Evolutionary conservation across 805 yeast species (phyloP), one percentile per base, ranked within the genome.

Genomic region (Teunomyces pallodes): DNA sequence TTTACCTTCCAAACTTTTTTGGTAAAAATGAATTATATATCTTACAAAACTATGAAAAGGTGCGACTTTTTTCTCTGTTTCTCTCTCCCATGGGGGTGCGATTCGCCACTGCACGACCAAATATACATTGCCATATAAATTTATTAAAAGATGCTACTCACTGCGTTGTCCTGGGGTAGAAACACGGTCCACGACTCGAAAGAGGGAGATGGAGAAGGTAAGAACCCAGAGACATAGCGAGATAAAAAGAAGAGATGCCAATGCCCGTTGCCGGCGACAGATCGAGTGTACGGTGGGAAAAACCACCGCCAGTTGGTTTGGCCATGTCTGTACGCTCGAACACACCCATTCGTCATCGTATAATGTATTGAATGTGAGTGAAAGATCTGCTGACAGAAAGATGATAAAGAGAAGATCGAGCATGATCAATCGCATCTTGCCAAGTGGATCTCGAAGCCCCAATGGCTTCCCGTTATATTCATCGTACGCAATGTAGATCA

Each of bases 381-480:
- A 83, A 46, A 92, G 67, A 62, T 90, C 91, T 1, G 97, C 97
- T 40, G 95, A 81, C 12, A 90, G 83, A 60, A 91, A 88, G 17
- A 92, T 90, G 53, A 94, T 89, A 65, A 94, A 90, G 29, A 92
- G 68, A 36, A 92, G 72, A 63, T 94, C 99, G 55, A 90, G 72
- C 73, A 90, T 72, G 51, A 92, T 80, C 49, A 92, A 76, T 59
- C 87, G 77, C 74, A 94, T 79, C 63, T 94, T 94, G 20, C 87
- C 89, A 50, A 81, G 72, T 0, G 97, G 95, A 52, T 89, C 81
- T 56, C 99, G 78, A 40, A 94, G 74, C 0, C 99, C 99, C 43
- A 94, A 65, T 0, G 98, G 99, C 61, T 89, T 86, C 10, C 97
- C 95, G 20, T 84, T 79, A 66, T 89, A 92, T 66, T 94, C 99